These are phyloP conservation scores for Oenanthe javanica DNA, from an alignment of 140 eudicot species.

Conservation along the genomic window DNA sequence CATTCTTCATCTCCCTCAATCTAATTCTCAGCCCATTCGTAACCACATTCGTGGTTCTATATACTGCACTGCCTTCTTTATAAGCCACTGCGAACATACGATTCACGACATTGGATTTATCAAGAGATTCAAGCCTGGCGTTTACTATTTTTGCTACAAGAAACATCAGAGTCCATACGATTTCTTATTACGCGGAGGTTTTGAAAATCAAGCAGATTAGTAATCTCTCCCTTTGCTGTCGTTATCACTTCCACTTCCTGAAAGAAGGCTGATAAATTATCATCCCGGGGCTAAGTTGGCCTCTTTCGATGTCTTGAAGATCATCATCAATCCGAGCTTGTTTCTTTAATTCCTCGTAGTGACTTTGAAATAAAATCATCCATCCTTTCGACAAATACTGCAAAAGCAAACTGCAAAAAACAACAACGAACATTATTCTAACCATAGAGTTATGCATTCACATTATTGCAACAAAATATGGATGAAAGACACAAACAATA, in stretches of 20 bases:
- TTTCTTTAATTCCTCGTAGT: conserved; percentile 80
- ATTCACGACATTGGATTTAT: conserved; percentile 28
- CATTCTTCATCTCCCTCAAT: conserved; percentile 45
- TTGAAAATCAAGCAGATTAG: conserved; percentile 51
- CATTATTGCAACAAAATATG: too few relatives aligned
- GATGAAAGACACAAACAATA: too few relatives aligned
- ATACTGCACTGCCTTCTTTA: conserved; percentile 31
- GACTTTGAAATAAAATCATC: conserved; percentile 58
- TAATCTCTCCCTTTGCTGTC: conserved; percentile 55
- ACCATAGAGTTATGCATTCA: too few relatives aligned
- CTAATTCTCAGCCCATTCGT: conserved; percentile 36
- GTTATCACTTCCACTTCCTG: conserved; percentile 55
- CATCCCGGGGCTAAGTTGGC: conserved; percentile 35
- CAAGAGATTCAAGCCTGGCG: conserved; percentile 34
- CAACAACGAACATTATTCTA: neutral
- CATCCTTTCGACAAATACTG: conserved; percentile 14
- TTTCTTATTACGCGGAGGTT: conserved; percentile 57
- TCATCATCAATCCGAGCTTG: conserved; percentile 49
- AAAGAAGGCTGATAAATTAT: conserved; percentile 55
- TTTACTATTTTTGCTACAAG: conserved; percentile 33
- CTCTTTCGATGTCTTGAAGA: conserved; percentile 43
- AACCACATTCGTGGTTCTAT: conserved; percentile 33
- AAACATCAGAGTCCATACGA: conserved; percentile 43
- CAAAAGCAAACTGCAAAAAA: conserved; percentile 31
- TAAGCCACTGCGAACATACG: conserved; percentile 17